These are phyloP conservation scores for Fusarium pilosicola DNA, from an alignment of 2,329 filamentous ascomycete species.

Conservation along the genomic window DNA sequence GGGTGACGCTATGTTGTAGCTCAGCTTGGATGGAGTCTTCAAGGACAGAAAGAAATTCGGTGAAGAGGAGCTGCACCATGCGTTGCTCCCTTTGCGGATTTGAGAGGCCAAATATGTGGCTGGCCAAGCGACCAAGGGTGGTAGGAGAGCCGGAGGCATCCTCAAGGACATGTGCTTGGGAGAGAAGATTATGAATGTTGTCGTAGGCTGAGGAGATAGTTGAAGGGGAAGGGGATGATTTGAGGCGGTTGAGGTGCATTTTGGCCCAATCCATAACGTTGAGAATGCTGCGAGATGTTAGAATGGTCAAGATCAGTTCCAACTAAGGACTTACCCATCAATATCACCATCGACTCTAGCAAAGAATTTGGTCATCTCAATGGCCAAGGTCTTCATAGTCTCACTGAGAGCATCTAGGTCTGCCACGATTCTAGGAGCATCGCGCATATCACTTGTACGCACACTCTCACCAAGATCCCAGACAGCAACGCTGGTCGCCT, in stretches of 20 bases:
- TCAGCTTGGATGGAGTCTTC: slow-evolving; percentile 91
- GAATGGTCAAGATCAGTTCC: background rate
- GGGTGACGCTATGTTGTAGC: slow-evolving; percentile 78
- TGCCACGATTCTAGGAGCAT: slow-evolving; percentile 83
- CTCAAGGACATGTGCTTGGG: slow-evolving; percentile 69
- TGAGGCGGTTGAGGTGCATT: slow-evolving; percentile 80
- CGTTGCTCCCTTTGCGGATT: slow-evolving; percentile 81
- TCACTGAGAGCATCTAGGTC: slow-evolving; percentile 89
- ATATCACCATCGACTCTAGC: slow-evolving; percentile 93
- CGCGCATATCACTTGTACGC: slow-evolving; percentile 88
- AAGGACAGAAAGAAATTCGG: slow-evolving; percentile 85
- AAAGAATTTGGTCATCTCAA: slow-evolving; percentile 92
- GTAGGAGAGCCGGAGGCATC: slow-evolving; percentile 68
- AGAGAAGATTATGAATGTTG: slow-evolving; percentile 83
- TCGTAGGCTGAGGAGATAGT: slow-evolving; percentile 77
- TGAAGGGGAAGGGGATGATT: slow-evolving; percentile 66
- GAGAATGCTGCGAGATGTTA: slow-evolving; percentile 69
- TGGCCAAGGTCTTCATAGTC: slow-evolving; percentile 82
- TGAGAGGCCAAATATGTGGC: slow-evolving; percentile 80
- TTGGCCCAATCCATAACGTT: slow-evolving; percentile 97
- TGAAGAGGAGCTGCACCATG: slow-evolving; percentile 84
- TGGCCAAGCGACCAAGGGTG: slow-evolving; percentile 73
- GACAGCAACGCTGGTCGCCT: slow-evolving; percentile 91
- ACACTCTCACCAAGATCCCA: slow-evolving; percentile 96
- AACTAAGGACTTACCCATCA: slow-evolving; percentile 68